phyloP scores from a whole-genome alignment of 164 flowering plant genomes.

The Tetracentron sinense region DNA sequence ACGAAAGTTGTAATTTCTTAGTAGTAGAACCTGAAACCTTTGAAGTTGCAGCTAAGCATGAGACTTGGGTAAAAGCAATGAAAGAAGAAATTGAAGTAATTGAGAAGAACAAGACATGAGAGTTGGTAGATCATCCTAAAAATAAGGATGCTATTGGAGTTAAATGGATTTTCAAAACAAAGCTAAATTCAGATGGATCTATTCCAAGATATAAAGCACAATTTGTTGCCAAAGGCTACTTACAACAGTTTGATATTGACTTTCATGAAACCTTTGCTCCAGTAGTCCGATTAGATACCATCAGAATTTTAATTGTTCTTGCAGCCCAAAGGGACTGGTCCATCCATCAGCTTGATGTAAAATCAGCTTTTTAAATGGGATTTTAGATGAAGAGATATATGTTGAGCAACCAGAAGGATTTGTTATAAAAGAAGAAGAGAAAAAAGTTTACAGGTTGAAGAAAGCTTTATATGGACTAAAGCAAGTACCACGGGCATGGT shows the following conservation, averaged over 20 bases:
- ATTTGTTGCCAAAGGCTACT: conserved; percentile 16
- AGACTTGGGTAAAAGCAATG: conserved; percentile 12
- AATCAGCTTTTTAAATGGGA: conserved; percentile 20
- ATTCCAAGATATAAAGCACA: conserved; percentile 11
- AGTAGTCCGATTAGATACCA: conserved; percentile 9
- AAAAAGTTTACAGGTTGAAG: conserved; percentile 5
- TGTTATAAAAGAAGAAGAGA: conserved; percentile 3
- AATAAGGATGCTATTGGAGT: conserved; percentile 11
- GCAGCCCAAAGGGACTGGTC: conserved; percentile 8
- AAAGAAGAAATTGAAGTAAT: conserved; percentile 6
- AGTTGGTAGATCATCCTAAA: conserved; percentile 5
- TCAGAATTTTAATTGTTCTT: neutral
- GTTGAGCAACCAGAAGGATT: conserved; percentile 13
- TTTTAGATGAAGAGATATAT: conserved; percentile 9
- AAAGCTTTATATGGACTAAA: conserved; percentile 20
- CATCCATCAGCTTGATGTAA: conserved; percentile 17
- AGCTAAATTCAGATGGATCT: conserved; percentile 9
- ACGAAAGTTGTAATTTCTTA: neutral
- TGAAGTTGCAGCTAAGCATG: neutral
- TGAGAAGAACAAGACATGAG: conserved; percentile 20
- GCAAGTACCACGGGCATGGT: conserved; percentile 15
- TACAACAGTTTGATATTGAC: neutral
- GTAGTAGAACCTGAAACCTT: neutral
- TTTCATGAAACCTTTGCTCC: conserved; percentile 17
- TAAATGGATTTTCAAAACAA: conserved; percentile 11